phyloP scores from a whole-genome alignment of 176 grass and related monocot genomes.

The Zoysia pacifica region DNA sequence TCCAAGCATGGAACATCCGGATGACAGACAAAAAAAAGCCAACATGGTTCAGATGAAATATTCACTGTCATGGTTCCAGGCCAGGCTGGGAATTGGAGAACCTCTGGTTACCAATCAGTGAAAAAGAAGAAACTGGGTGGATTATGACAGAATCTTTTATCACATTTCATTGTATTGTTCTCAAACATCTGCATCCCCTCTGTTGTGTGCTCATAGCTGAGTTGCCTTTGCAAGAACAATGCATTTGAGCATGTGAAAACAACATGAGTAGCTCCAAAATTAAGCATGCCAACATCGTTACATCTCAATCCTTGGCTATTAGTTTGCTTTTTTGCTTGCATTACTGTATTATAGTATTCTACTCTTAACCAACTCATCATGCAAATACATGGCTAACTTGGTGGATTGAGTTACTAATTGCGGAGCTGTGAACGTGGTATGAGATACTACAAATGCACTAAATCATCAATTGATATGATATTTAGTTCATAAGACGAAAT shows the following conservation, averaged over 20 bases:
- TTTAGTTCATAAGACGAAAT: neutral
- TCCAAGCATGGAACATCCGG: neutral
- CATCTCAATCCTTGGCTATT: neutral
- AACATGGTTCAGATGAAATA: conserved; percentile 26
- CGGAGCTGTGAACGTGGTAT: too few relatives aligned
- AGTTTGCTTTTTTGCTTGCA: too few relatives aligned
- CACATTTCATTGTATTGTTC: conserved; percentile 39
- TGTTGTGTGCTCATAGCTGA: conserved; percentile 34
- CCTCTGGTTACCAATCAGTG: conserved; percentile 40
- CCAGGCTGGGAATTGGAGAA: conserved; percentile 43
- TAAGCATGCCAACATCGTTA: conserved; percentile 18
- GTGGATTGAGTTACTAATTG: neutral
- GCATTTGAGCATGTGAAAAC: conserved; percentile 45
- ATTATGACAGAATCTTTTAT: conserved; percentile 60
- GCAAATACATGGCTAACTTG: neutral
- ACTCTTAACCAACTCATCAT: neutral
- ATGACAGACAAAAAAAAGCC: neutral
- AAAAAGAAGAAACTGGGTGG: conserved; percentile 29
- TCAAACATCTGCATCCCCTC: conserved; percentile 40
- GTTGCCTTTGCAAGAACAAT: conserved; percentile 37
- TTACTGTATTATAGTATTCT: too few relatives aligned
- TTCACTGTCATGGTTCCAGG: conserved; percentile 32
- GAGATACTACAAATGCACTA: neutral
- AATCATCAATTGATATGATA: neutral
- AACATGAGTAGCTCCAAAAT: conserved; percentile 8